Percentiles rank a stretch among this genome's conserved stretches.
phyloP scores from a whole-genome alignment of 208 protist species.

The Porcisia deanei region DNA sequence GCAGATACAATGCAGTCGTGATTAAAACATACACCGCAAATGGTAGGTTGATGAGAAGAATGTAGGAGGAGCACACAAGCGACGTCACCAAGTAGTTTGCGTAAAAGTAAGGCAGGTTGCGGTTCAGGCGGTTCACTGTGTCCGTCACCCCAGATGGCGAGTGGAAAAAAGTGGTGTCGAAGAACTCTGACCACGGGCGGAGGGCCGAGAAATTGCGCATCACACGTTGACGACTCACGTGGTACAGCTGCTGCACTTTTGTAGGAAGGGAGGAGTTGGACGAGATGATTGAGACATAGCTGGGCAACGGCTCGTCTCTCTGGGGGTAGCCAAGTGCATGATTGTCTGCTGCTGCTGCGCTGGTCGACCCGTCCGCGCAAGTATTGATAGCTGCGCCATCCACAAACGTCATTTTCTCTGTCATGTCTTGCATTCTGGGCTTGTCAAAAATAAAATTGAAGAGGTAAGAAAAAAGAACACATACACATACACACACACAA shows the following conservation, averaged over 20 bases:
- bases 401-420: slow-evolving; percentile 40
- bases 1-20: slow-evolving; percentile 44
- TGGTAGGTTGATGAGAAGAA: slow-evolving; percentile 76
- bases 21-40: slow-evolving; percentile 72
- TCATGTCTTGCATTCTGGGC: slow-evolving; percentile 20
- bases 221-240: slow-evolving; percentile 33
- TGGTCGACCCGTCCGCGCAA: neutral
- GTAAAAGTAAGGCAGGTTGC: slow-evolving; percentile 85
- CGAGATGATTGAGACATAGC: slow-evolving; percentile 40
- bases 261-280: slow-evolving; percentile 15
- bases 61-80: slow-evolving; percentile 71
- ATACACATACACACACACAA: too few species aligned
- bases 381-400: slow-evolving; percentile 13
- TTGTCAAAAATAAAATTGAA: neutral
- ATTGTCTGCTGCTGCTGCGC: neutral
- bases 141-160: slow-evolving; percentile 57
- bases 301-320: slow-evolving; percentile 24
- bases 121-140: slow-evolving; percentile 59
- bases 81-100: slow-evolving; percentile 90
- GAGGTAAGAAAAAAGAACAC: neutral
- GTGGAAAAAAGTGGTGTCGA: slow-evolving; percentile 67
- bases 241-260: slow-evolving; percentile 41
- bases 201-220: slow-evolving; percentile 44
- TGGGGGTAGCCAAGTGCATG: neutral
- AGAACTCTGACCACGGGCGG: slow-evolving; percentile 85